Evolutionary conservation across 352 stramenopile genomes (phyloP).

Genomic region (Phytopythium oedochilum): DNA sequence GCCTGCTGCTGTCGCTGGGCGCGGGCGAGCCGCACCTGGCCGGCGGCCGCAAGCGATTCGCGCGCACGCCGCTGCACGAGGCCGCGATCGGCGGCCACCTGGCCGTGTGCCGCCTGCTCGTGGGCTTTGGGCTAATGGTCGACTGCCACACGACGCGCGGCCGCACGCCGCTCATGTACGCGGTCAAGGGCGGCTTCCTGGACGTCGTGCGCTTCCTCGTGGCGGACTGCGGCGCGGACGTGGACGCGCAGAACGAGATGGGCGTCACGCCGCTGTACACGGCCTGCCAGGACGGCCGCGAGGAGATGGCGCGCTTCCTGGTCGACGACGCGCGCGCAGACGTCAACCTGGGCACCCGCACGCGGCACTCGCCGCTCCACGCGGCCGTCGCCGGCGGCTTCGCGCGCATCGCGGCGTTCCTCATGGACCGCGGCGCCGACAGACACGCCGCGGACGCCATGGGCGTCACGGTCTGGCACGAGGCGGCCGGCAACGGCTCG

Average conservation of each 20-base stretch:
- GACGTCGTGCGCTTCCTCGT: constrained; percentile 40
- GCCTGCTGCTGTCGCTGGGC: constrained; percentile 32
- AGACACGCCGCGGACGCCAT: constrained; percentile 69
- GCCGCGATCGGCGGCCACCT: constrained; percentile 62
- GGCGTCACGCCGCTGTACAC: constrained; percentile 70
- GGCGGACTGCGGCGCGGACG: constrained; percentile 36
- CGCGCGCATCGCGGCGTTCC: constrained; percentile 30
- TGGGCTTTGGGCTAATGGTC: constrained; percentile 56
- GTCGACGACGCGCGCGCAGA: constrained; percentile 37
- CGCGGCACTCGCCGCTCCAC: constrained; percentile 55
- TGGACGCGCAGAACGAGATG: constrained; percentile 80
- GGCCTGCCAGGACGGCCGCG: constrained; percentile 48
- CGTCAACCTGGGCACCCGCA: constrained; percentile 62
- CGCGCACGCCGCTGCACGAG: constrained; percentile 69
- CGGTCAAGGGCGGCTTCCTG: constrained; percentile 58
- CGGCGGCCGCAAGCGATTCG: constrained; percentile 59
- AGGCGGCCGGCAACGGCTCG: constrained; percentile 57
- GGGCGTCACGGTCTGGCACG: constrained; percentile 79
- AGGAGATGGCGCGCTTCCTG: constrained; percentile 41
- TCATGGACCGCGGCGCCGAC: constrained; percentile 56
- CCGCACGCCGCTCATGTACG: constrained; percentile 75
- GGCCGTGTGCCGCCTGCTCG: constrained; percentile 38
- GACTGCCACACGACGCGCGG: constrained; percentile 76
- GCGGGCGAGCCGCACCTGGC: constrained; percentile 57
- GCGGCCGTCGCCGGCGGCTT: constrained; percentile 60